phyloP scores from a whole-genome alignment of 345 rosid species.

The Zanthoxylum bungeanum region DNA sequence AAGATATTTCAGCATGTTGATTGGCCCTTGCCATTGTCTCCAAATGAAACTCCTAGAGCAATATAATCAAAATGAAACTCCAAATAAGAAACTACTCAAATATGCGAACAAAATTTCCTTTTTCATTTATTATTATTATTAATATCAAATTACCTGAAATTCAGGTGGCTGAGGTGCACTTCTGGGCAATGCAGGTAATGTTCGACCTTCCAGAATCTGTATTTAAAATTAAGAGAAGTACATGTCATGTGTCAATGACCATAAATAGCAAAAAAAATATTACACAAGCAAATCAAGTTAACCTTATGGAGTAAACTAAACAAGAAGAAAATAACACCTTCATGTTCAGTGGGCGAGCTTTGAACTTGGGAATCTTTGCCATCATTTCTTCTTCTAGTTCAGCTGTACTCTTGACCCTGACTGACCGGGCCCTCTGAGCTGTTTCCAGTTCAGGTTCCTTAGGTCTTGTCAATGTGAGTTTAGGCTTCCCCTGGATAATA shows the following conservation, averaged over 20 bases:
- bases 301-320: conserved; percentile 1
- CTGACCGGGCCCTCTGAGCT: conserved; percentile 76
- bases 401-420: conserved; percentile 75
- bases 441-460: conserved; percentile 95
- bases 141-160: conserved; percentile 85
- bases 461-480: conserved; percentile 83
- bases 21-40: conserved; percentile 78
- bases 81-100: conserved; percentile 4
- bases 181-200: conserved; percentile 57
- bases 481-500: conserved; percentile 53
- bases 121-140: too few species aligned
- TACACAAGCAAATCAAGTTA: too few species aligned
- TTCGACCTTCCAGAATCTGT: conserved; percentile 78
- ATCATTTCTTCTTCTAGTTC: conserved; percentile 99
- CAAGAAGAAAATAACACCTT: conserved; percentile 50
- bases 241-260: too few species aligned
- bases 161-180: conserved; percentile 75
- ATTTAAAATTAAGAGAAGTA: not conserved
- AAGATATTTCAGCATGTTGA: conserved; percentile 77
- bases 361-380: conserved; percentile 94
- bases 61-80: not conserved
- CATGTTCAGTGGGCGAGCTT: conserved; percentile 95
- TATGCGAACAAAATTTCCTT: too few species aligned
- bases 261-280: too few species aligned
- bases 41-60: conserved; percentile 81